A percentile compares a stretch with the other conserved stretches of the same genome.
These are phyloP conservation scores for Brassica balearica DNA, from an alignment of 441 rosid species.

Conservation along the genomic window DNA sequence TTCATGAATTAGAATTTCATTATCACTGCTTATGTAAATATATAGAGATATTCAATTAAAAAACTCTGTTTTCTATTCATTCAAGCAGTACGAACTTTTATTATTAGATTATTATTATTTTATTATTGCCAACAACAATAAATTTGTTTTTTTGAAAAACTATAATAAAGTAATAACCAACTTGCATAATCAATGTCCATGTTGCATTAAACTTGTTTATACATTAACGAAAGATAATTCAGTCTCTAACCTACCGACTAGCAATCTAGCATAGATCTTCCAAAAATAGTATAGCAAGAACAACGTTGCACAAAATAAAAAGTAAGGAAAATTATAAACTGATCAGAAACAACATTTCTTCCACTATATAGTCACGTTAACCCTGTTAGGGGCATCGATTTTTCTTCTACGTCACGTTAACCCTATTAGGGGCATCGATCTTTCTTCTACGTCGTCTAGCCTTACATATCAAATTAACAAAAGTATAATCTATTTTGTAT, in stretches of 20 bases:
- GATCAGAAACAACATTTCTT: constrained; percentile 8
- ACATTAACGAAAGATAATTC: not conserved
- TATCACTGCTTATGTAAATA: not conserved
- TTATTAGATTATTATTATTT: not conserved
- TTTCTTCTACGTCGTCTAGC: constrained; percentile 25
- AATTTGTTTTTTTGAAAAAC: not conserved
- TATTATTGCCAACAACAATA: not conserved
- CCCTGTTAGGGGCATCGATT: not conserved
- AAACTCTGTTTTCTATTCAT: not conserved
- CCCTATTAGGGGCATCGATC: not conserved
- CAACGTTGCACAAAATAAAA: not conserved
- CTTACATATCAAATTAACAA: not conserved
- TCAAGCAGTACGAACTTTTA: not conserved
- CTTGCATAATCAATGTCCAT: constrained; percentile 28
- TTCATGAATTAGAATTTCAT: not conserved
- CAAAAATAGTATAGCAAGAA: not conserved
- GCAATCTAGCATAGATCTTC: not conserved
- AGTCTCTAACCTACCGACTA: not conserved
- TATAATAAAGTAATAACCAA: constrained; percentile 13
- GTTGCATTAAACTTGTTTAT: constrained; percentile 22
- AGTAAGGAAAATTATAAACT: not conserved
- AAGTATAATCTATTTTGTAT: constrained; percentile 15
- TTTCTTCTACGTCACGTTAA: constrained; percentile 12
- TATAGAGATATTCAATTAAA: constrained; percentile 12
- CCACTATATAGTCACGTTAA: constrained; percentile 8